phyloP scores from a whole-genome alignment of 257 asterid species.

The Solanum gandarillasii region DNA sequence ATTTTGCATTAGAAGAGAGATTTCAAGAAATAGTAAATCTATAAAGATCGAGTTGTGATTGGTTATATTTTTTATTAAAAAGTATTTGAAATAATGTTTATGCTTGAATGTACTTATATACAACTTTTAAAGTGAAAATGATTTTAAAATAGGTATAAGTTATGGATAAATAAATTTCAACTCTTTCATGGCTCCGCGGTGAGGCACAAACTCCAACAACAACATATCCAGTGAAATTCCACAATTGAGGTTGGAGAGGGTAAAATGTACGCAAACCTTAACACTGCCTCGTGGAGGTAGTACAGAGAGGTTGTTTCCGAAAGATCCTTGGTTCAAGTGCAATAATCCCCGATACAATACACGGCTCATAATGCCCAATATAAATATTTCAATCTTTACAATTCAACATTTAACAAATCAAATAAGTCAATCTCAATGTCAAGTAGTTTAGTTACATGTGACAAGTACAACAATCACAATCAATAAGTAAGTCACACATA shows the following conservation, averaged over 20 bases:
- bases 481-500: no score
- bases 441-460: no score
- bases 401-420: not conserved
- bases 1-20: not conserved
- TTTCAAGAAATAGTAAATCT: not conserved
- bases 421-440: not conserved
- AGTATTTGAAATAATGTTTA: not conserved
- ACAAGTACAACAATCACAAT: no score
- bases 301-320: no score
- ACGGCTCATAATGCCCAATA: not conserved
- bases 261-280: not conserved
- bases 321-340: not conserved
- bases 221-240: no score
- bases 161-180: not conserved
- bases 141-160: not conserved
- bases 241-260: no score
- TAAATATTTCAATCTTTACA: not conserved
- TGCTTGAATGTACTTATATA: not conserved
- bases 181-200: not conserved
- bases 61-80: not conserved
- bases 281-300: not conserved
- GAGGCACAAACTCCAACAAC: not conserved
- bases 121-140: not conserved
- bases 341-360: not conserved
- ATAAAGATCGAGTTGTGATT: not conserved